phyloP scores from a whole-genome alignment of 2,329 filamentous ascomycete species.

The Fusarium tanahbumbuense region DNA sequence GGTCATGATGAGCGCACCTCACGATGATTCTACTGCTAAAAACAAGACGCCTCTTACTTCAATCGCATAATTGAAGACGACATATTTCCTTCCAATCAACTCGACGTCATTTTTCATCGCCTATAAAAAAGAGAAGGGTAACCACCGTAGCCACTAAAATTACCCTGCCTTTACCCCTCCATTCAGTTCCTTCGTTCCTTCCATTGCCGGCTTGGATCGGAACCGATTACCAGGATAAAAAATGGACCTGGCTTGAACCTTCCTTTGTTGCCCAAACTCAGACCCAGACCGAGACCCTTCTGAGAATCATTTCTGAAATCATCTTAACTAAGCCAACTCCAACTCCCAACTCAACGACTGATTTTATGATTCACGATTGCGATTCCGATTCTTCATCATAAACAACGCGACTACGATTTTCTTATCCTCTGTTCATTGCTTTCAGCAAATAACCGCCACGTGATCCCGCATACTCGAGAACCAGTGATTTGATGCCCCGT shows the following conservation, averaged over 20 bases:
- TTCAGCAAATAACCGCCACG: constrained; percentile 36
- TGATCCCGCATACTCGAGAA: constrained; percentile 39
- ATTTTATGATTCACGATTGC: constrained; percentile 17
- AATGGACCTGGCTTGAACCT: constrained; percentile 27
- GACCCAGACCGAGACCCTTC: background rate
- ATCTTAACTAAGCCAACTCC: constrained; percentile 19
- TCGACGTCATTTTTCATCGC: constrained; percentile 39
- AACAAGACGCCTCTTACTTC: constrained; percentile 6
- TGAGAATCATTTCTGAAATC: constrained; percentile 39
- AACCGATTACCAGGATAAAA: constrained; percentile 39
- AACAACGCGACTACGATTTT: background rate
- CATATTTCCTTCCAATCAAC: background rate
- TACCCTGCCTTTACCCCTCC: constrained; percentile 3
- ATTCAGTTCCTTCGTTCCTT: constrained; percentile 14
- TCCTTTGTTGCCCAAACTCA: constrained; percentile 19
- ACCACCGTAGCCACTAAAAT: background rate
- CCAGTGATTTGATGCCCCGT: constrained; percentile 50
- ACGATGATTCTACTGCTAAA: background rate
- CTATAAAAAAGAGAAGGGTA: constrained; percentile 18
- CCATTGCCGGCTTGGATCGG: constrained; percentile 44
- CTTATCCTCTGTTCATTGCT: too few species aligned
- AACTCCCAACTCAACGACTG: constrained; percentile 22
- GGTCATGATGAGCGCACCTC: constrained; percentile 26
- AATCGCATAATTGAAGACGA: background rate
- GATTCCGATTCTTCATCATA: constrained; percentile 5